Base-by-base conservation (phyloP, 2,329 filamentous ascomycete species). In the Aspergillus sp. region DNA sequence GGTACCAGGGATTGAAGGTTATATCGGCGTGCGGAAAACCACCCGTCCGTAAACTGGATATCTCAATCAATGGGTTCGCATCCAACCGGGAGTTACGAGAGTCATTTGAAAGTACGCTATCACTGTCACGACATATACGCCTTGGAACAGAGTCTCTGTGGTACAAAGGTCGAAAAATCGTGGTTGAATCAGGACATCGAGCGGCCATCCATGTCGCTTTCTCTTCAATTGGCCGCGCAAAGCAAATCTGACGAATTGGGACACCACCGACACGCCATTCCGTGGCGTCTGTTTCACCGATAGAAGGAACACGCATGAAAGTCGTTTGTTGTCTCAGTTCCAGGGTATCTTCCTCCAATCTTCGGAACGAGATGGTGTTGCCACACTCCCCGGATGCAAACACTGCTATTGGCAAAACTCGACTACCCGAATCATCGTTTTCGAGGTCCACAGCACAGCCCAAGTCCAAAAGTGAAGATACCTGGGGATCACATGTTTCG, bases 1-100 rank as follows among this genome's bases (percentile, higher is more conserved):
- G 71, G 58, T 79, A 78, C 68, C 75, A 79, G 3, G 80, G 80
- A 56, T 83, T 82, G 62, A 84, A 83, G 5, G 73, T 61, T 9
- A 83, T 69, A 61, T 82, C 74, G 1, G 74, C 74, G 60, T 81
- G 78, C 3, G 73, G 54, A 25, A 61, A 59, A 1, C 70, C 73
- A 9, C 74, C 76, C 2, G 74, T 78, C 22, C 71, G 58, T 1
- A 64, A 59, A 12, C 62, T 60, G 1, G 62, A 55, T 33, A 81
- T 64, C 32, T 69, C 69, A 15, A 75, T 55, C 9, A 81, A 55
- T 2, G 70, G 69, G 48, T 75, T 74, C 1, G 72, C 61, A 47
- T 77, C 70, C 3, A 83, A 61, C 33, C 64, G 63, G 13, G 76
- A 77, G 49, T 57, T 56, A 23, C 44, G 66, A 51, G 47, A 44